Percentiles rank a stretch among this genome's conserved stretches.
These are phyloP conservation scores for Comarum palustre DNA, from an alignment of 306 rosid species.

Conservation along the genomic window DNA sequence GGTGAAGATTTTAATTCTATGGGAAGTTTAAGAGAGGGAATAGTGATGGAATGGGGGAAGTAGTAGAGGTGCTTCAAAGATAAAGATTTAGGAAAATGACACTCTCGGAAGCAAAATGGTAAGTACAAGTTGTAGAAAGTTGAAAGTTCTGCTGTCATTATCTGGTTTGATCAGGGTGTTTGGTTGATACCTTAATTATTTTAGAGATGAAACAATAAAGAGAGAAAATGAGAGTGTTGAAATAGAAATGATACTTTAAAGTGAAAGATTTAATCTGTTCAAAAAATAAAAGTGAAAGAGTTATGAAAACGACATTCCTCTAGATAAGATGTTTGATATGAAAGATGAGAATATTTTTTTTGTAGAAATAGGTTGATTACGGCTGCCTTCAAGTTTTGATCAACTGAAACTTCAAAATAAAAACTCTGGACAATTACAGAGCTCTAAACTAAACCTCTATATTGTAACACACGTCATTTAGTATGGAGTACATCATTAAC, in stretches of 20 bases:
- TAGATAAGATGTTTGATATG: background rate
- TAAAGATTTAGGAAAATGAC: background rate
- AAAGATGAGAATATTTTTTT: too few species aligned
- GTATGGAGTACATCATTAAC: too few species aligned
- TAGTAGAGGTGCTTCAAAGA: background rate
- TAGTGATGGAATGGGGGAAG: background rate
- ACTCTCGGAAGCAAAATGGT: background rate
- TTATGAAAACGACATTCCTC: background rate
- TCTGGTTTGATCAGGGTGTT: background rate
- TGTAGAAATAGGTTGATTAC: too few species aligned
- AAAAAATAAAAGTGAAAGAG: background rate
- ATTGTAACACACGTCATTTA: too few species aligned
- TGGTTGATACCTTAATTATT: background rate
- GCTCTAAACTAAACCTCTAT: too few species aligned
- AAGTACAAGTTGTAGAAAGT: background rate
- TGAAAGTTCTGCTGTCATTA: background rate
- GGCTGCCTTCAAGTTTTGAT: too few species aligned
- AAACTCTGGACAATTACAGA: too few species aligned
- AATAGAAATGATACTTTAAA: background rate
- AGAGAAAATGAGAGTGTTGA: background rate
- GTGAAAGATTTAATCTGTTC: too few species aligned
- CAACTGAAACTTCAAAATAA: too few species aligned
- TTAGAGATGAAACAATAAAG: accelerated
- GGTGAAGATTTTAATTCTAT: background rate
- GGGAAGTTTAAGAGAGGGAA: background rate